Evolutionary conservation across 2,329 filamentous ascomycete species (phyloP), one percentile per base, ranked within the genome.

Genomic region (Neurospora crassa): DNA sequence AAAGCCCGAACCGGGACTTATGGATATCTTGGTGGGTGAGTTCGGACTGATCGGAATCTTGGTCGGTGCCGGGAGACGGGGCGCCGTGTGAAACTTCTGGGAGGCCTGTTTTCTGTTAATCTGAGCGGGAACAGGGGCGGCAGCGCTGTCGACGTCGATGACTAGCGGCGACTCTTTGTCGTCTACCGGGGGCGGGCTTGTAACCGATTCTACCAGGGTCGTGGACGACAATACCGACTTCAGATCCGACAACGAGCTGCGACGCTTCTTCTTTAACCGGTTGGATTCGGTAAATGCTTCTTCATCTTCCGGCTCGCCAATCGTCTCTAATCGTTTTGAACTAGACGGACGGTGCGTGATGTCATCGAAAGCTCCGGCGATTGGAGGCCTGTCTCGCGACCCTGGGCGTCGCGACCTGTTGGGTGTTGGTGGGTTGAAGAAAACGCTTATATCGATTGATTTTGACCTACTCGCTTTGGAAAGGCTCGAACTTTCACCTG

Each of bases 181-280:
- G 47, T 29, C 53, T 79, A 74, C 75, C 81, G 77, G 53, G 53
- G 53, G 53, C 29, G 53, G 53, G 53, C 53, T 63, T 6, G 24
- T 63, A 37, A 63, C 16, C 14, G 53, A 63, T 18, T 79, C 84
- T 77, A 81, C 82, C 0, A 90, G 80, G 12, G 83, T 86, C 10
- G 90, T 84, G 70, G 88, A 85, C 53, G 85, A 86, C 81, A 95
- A 90, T 20, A 92, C 83, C 20, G 74, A 75, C 75, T 80, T 91
- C 68, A 98, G 85, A 79, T 98, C 95, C 5, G 94, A 97, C 59
- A 98, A 83, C 37, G 94, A 97, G 81, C 94, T 97, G 78, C 95
- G 90, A 70, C 95, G 88, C 83, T 97, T 97, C 82, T 90, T 94
- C 78, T 87, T 90, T 67, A 84, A 81, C n/a, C 79, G 79, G 74